phyloP scores from a whole-genome alignment of 331 rosid species.

The Erythrophleum ivorense region DNA sequence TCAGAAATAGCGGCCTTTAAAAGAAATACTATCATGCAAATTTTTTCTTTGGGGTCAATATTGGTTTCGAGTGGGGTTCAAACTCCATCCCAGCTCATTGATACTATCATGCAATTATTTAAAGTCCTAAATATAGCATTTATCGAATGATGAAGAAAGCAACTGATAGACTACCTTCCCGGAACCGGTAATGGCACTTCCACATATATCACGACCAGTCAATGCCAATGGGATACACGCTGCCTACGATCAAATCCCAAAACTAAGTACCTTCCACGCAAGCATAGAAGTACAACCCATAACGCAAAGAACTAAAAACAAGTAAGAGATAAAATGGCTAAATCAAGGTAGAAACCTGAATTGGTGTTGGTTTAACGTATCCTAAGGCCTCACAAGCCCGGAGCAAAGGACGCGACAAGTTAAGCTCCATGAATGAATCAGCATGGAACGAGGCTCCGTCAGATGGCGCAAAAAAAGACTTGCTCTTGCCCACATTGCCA shows the following conservation, averaged over 20 bases:
- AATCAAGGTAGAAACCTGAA: slow-evolving; percentile 68
- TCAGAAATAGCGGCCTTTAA: slow-evolving; percentile 23
- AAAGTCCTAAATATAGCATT: slow-evolving; percentile 11
- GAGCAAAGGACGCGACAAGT: slow-evolving; percentile 93
- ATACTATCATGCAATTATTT: neutral
- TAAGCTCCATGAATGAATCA: slow-evolving; percentile 88
- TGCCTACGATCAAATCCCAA: slow-evolving; percentile 61
- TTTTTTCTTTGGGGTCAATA: neutral
- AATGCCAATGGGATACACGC: slow-evolving; percentile 88
- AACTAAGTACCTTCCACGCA: slow-evolving; percentile 15
- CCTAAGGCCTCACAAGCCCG: slow-evolving; percentile 94
- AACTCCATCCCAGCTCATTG: neutral
- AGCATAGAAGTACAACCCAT: slow-evolving; percentile 15
- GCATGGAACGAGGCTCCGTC: slow-evolving; percentile 86
- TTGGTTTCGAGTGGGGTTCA: neutral
- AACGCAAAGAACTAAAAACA: slow-evolving; percentile 10
- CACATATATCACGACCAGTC: slow-evolving; percentile 93
- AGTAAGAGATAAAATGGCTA: neutral
- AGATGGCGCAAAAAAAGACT: slow-evolving; percentile 75
- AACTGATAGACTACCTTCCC: slow-evolving; percentile 72
- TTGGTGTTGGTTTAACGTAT: slow-evolving; percentile 89
- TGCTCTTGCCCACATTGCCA: slow-evolving; percentile 50
- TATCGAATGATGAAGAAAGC: neutral
- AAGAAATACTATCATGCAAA: slow-evolving; percentile 9
- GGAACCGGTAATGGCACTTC: slow-evolving; percentile 98